Conservation (phyloP, 371 early-diverging fungal genomes). For the Amoeboaphelidium protococcarum region DNA sequence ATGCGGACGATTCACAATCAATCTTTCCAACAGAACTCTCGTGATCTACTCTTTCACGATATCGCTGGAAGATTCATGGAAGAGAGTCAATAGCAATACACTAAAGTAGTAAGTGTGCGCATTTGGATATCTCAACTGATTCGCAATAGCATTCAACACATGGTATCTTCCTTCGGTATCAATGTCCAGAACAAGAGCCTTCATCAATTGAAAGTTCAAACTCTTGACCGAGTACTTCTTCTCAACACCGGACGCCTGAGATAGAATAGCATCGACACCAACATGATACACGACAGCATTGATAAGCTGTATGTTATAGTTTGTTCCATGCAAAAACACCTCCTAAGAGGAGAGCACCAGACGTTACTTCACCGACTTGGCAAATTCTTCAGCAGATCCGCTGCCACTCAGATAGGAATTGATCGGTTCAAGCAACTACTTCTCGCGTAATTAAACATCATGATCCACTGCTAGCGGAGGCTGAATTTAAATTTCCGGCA, state of each 20-base stretch:
- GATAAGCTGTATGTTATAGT: slow-evolving; percentile 52
- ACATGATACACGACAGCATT: slow-evolving; percentile 69
- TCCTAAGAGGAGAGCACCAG: background rate
- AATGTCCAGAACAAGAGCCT: slow-evolving; percentile 57
- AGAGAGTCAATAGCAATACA: slow-evolving; percentile 28
- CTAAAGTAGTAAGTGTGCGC: slow-evolving; percentile 85
- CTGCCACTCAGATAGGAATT: too few species aligned
- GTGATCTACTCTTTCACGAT: slow-evolving; percentile 78
- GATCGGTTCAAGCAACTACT: too few species aligned
- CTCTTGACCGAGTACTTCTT: slow-evolving; percentile 22
- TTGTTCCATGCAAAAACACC: slow-evolving; percentile 7
- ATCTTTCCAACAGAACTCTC: slow-evolving; percentile 70
- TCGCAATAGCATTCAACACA: slow-evolving; percentile 70
- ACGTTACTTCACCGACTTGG: too few species aligned
- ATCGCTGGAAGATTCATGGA: slow-evolving; percentile 53
- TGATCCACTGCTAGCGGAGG: slow-evolving; percentile 65
- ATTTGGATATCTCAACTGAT: slow-evolving; percentile 90
- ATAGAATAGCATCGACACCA: slow-evolving; percentile 45
- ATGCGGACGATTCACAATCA: slow-evolving; percentile 86
- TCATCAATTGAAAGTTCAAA: slow-evolving; percentile 48
- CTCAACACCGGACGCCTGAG: slow-evolving; percentile 9
- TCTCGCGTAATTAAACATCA: too few species aligned
- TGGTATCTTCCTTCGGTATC: slow-evolving; percentile 39
- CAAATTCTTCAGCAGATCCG: too few species aligned
- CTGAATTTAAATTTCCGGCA: slow-evolving; percentile 53